phyloP scores from a whole-genome alignment of 1,284 basidiomycete species.

The Puccinia coronata region DNA sequence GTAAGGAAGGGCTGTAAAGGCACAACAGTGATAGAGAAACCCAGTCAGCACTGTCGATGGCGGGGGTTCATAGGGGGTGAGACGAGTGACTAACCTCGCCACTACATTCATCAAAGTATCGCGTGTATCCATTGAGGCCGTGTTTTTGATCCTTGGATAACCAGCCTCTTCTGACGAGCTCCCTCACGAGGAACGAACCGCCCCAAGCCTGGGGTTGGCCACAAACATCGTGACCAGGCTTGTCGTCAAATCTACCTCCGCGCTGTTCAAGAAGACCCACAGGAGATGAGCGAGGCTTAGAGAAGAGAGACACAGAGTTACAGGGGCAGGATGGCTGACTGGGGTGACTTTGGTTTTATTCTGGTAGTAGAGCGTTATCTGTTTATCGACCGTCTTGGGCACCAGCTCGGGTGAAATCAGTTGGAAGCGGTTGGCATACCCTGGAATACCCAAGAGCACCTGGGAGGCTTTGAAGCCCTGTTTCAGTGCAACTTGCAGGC shows the following conservation, averaged over 20 bases:
- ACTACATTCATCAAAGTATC: constrained; percentile 39
- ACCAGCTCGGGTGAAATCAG: constrained; percentile 8
- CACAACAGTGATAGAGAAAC: background rate
- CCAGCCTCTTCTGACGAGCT: constrained; percentile 9
- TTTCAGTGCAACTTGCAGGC: background rate
- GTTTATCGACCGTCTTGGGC: background rate
- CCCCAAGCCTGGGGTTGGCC: constrained; percentile 10
- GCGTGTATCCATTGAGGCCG: constrained; percentile 42
- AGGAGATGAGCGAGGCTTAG: background rate
- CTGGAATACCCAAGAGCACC: constrained; percentile 37
- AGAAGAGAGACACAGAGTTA: too few relatives aligned
- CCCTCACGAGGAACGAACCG: constrained; percentile 21
- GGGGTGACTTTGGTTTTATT: too few relatives aligned
- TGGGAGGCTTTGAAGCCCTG: constrained; percentile 41
- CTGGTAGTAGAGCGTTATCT: background rate
- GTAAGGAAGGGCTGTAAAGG: constrained; percentile 37
- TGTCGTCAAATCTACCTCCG: constrained; percentile 35
- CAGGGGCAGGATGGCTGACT: too few relatives aligned
- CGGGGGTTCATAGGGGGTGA: background rate
- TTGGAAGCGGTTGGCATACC: constrained; percentile 27
- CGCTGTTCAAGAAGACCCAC: background rate
- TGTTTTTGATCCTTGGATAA: constrained; percentile 29
- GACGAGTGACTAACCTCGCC: constrained; percentile 18
- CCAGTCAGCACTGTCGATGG: background rate
- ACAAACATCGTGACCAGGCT: constrained; percentile 22